phyloP scores from a whole-genome alignment of 2,329 filamentous ascomycete genomes.

The Cercospora sp. region DNA sequence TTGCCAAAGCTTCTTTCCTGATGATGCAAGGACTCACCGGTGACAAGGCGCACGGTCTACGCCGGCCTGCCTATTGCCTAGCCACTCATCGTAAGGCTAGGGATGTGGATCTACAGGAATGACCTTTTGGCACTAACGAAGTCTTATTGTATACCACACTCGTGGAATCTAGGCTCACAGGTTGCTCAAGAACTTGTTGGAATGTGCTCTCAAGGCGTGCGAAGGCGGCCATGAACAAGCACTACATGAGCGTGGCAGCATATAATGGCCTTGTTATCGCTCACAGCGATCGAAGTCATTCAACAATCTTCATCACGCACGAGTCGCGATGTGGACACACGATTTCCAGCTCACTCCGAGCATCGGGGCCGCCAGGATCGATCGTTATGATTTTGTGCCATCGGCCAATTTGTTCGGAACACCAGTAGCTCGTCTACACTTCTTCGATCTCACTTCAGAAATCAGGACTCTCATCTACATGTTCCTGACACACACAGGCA shows the following conservation, averaged over 20 bases:
- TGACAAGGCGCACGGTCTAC: background rate
- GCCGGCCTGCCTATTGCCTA: background rate
- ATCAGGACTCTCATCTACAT: background rate
- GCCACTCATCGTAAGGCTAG: too few relatives aligned
- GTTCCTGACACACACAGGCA: background rate
- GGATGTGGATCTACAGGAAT: too few relatives aligned
- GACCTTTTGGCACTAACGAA: too few relatives aligned
- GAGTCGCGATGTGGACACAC: background rate
- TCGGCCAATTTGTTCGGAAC: background rate
- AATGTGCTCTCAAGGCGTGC: background rate
- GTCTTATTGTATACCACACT: too few relatives aligned
- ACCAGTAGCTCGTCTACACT: background rate
- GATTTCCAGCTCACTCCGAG: background rate
- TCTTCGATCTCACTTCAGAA: background rate
- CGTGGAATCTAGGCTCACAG: too few relatives aligned
- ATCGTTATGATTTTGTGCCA: background rate
- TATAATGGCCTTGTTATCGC: background rate
- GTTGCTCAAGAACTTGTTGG: background rate
- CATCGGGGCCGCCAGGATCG: background rate
- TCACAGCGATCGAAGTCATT: too few relatives aligned
- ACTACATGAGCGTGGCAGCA: background rate
- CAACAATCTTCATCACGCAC: too few relatives aligned
- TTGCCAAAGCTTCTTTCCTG: background rate
- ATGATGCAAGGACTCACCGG: background rate
- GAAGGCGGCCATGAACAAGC: background rate